These are phyloP conservation scores for Fusarium neocosmosporiellum DNA, from an alignment of 2,329 filamentous ascomycete genomes.

Conservation along the genomic window DNA sequence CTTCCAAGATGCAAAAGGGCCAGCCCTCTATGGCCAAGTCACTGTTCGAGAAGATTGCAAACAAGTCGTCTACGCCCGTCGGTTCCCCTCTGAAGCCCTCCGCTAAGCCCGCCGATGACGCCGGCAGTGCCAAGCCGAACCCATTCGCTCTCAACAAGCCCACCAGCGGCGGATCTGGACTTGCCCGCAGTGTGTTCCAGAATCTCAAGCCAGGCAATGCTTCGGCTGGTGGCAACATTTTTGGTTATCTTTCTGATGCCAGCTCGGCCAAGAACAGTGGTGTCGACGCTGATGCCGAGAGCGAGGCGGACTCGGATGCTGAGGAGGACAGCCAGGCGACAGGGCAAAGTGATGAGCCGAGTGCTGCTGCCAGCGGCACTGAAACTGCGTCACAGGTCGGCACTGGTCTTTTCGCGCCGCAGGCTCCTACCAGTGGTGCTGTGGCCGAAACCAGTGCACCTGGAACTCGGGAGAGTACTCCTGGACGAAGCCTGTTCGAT, in stretches of 20 bases:
- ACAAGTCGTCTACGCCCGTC: constrained; percentile 55
- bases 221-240: constrained; percentile 61
- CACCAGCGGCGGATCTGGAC: constrained; percentile 46
- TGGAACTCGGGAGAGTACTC: constrained; percentile 57
- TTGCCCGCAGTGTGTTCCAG: constrained; percentile 58
- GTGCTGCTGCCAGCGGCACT: constrained; percentile 54
- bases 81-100: constrained; percentile 48
- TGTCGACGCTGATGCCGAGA: constrained; percentile 59
- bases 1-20: constrained; percentile 62
- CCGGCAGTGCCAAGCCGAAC: constrained; percentile 47
- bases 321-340: constrained; percentile 56
- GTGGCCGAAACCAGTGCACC: constrained; percentile 50
- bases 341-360: constrained; percentile 57
- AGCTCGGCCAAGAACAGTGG: constrained; percentile 67
- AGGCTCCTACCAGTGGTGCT: constrained; percentile 44
- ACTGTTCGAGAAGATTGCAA: constrained; percentile 68
- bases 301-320: constrained; percentile 56
- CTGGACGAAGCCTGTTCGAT: constrained; percentile 66
- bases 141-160: constrained; percentile 50
- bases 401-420: constrained; percentile 41
- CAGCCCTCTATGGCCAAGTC: constrained; percentile 65
- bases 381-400: constrained; percentile 52
- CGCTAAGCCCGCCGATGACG: constrained; percentile 41
- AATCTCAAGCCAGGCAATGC: constrained; percentile 50
- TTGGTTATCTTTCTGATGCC: constrained; percentile 68